Conservation (phyloP, 306 rosid genomes). For the Inga oerstediana region DNA sequence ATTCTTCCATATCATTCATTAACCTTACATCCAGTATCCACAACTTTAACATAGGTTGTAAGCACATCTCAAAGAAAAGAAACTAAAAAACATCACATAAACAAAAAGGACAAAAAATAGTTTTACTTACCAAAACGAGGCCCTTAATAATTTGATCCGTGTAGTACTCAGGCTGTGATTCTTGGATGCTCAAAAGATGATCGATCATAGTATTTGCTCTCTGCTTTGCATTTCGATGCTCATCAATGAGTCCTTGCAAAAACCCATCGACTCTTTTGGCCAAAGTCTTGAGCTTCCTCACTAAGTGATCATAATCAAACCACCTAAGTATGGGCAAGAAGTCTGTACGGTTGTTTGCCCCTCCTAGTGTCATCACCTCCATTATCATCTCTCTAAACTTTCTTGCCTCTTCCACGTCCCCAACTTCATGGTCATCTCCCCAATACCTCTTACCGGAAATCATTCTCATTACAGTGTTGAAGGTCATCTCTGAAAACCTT, state of each 20-base stretch:
- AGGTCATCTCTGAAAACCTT: no score
- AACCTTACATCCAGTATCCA: neutral
- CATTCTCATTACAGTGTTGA: neutral
- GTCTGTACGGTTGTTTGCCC: conserved; percentile 35
- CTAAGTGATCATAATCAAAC: conserved; percentile 26
- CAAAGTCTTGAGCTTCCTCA: neutral
- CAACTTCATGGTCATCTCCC: conserved; percentile 40
- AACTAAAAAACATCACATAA: neutral
- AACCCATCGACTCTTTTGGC: conserved; percentile 18
- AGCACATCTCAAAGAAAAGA: neutral
- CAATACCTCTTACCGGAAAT: conserved; percentile 58
- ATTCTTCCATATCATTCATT: neutral
- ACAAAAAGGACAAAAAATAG: neutral
- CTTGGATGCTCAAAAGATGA: conserved; percentile 40
- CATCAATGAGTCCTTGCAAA: conserved; percentile 44
- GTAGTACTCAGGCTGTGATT: conserved; percentile 35
- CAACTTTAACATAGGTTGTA: neutral
- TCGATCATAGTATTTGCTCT: conserved; percentile 37
- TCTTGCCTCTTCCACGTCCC: conserved; percentile 36
- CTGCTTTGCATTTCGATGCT: conserved; percentile 25
- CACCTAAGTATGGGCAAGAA: conserved; percentile 40
- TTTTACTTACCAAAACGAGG: conserved; percentile 25
- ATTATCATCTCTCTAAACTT: conserved; percentile 26
- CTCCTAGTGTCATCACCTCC: neutral
- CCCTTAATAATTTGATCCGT: conserved; percentile 42